phyloP scores from a whole-genome alignment of 2,329 filamentous ascomycete species.

The Ophiostoma populinum region DNA sequence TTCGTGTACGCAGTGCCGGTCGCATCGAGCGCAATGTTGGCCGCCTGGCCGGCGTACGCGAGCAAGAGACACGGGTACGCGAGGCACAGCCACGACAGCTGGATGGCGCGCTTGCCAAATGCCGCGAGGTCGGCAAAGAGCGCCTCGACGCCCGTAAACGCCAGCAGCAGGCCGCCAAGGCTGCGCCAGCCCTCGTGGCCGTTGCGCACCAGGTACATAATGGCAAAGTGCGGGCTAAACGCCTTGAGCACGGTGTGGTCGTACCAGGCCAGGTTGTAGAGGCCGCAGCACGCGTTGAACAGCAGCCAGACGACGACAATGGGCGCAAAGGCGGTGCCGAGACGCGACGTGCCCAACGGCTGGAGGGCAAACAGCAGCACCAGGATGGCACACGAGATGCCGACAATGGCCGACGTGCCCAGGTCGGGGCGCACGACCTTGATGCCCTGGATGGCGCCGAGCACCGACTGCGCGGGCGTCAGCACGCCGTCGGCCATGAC shows the following conservation, averaged over 20 bases:
- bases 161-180: conserved; percentile 53
- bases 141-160: conserved; percentile 65
- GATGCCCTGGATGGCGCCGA: conserved; percentile 50
- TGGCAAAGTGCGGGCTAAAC: conserved; percentile 41
- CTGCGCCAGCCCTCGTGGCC: conserved; percentile 43
- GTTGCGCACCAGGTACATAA: conserved; percentile 41
- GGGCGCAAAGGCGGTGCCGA: conserved; percentile 44
- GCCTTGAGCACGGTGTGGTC: conserved; percentile 38
- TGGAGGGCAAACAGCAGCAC: conserved; percentile 46
- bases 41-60: conserved; percentile 57
- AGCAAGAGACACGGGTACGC: conserved; percentile 49
- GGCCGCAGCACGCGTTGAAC: conserved; percentile 44
- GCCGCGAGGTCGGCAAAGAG: conserved; percentile 65
- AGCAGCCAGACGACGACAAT: conserved; percentile 50
- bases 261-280: conserved; percentile 39
- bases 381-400: conserved; percentile 46
- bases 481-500: conserved; percentile 47
- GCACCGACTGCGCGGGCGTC: conserved; percentile 52
- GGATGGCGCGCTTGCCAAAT: conserved; percentile 52
- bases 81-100: conserved; percentile 53
- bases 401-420: conserved; percentile 38
- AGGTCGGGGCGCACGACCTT: conserved; percentile 41
- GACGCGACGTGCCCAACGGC: conserved; percentile 43
- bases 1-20: conserved; percentile 43
- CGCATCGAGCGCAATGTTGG: conserved; percentile 44